Evolutionary conservation across 306 rosid species (phyloP).

Genomic region (Trifolium pratense): DNA sequence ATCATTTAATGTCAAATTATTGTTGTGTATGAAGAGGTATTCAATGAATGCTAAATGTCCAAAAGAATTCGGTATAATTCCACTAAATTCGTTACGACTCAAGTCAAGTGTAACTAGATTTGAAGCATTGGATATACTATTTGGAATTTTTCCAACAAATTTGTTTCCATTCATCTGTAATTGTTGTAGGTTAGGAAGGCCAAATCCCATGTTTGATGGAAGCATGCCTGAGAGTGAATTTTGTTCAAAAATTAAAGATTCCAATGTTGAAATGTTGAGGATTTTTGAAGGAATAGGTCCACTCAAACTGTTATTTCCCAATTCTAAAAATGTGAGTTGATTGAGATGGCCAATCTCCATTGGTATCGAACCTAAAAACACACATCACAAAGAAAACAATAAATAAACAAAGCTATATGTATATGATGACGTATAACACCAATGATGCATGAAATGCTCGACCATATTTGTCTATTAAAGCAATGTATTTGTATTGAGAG

Average conservation of each 20-base stretch:
- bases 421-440: background rate
- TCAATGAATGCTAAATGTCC: background rate
- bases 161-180: background rate
- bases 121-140: constrained; percentile 39
- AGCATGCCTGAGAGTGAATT: constrained; percentile 35
- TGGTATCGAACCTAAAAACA: constrained; percentile 36
- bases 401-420: background rate
- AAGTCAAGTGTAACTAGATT: background rate
- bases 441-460: too few species aligned
- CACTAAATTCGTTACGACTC: background rate
- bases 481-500: too few species aligned
- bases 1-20: background rate
- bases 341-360: constrained; percentile 29
- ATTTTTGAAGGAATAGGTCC: constrained; percentile 30
- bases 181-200: background rate
- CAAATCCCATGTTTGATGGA: constrained; percentile 22
- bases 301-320: constrained; percentile 1
- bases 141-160: constrained; percentile 33
- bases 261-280: constrained; percentile 39
- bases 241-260: background rate
- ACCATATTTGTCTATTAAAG: too few species aligned
- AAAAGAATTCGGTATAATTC: constrained; percentile 4
- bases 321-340: background rate
- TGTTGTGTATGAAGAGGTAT: rapidly evolving
- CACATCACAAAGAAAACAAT: background rate